Percentiles rank a stretch among this genome's conserved stretches.
Evolutionary conservation across 225 moss, liverwort and hornwort species (phyloP).

Genomic region (Sphagnum contortum): DNA sequence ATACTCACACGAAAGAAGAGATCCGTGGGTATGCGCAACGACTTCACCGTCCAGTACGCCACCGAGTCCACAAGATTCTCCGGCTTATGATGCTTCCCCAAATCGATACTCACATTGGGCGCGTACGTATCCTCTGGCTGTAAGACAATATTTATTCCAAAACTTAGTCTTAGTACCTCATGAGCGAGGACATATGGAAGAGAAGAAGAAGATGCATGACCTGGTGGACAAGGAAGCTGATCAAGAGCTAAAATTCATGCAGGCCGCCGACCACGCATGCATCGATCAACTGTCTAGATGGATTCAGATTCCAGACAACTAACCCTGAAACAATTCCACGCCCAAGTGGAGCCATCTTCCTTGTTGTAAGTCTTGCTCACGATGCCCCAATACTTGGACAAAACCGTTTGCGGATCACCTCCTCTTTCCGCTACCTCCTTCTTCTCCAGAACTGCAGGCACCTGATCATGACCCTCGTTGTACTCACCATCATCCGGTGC

Average conservation of each 20-base stretch:
- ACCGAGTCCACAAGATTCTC: conserved; percentile 33
- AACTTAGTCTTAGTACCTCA: background rate
- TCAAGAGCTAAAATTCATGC: background rate
- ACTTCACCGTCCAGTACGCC: conserved; percentile 53
- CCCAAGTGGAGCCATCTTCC: conserved; percentile 89
- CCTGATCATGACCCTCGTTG: too few relatives aligned
- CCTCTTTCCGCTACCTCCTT: too few relatives aligned
- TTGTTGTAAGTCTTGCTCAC: conserved; percentile 28
- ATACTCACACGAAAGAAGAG: conserved; percentile 60
- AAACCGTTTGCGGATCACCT: too few relatives aligned
- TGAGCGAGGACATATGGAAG: background rate
- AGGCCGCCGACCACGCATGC: background rate
- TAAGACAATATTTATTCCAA: background rate
- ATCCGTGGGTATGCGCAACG: conserved; percentile 54
- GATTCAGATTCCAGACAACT: conserved; percentile 2
- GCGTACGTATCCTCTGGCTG: conserved; percentile 75
- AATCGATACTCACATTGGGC: conserved; percentile 39
- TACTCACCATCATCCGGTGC: too few relatives aligned
- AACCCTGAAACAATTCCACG: conserved; percentile 77
- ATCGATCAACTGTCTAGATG: too few relatives aligned
- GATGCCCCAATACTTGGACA: conserved; percentile 68
- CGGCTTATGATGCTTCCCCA: conserved; percentile 49
- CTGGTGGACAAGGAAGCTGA: too few relatives aligned
- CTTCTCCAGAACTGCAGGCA: too few relatives aligned
- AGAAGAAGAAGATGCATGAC: background rate